Base-by-base conservation (phyloP, 2,329 filamentous ascomycete species). In the Nemania serpens region DNA sequence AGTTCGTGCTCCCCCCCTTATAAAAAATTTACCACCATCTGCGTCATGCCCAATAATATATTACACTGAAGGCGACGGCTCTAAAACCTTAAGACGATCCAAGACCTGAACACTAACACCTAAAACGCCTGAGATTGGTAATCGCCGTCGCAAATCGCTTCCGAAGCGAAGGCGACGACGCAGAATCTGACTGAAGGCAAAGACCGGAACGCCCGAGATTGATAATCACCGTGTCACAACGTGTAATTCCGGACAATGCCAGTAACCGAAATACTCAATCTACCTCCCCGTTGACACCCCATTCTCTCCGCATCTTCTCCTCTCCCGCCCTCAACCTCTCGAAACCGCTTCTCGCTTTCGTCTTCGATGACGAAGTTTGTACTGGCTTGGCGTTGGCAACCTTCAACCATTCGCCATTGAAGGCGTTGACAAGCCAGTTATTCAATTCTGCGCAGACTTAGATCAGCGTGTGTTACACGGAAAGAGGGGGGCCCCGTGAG, bases 341-440 rank as follows among this genome's bases (percentile, higher is more conserved):
- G 4, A 63, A 54, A 15, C 68, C 65, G 25, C 65, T 66, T 58
- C 68, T 69, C 18, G 61, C 64, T 49, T 68, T 70, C 6, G 29
- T 52, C 25, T 49, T 53, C 6, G 59, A 59, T 10, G 66, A 41
- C 11, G 22, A 5, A 2, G 83, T 82, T 66, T 81, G 59, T 15
- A 55, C 55, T 2, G 84, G 84, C 67, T 81, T 81, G 1, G 84
- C 79, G 53, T 83, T 64, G 11, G 74, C 70, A 13, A 86, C 73
- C 74, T 84, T 86, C 61, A 94, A 80, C 92, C 94, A 98, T 75
- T 97, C 93, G 53, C 95, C 95, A 69, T 98, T 98, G 75, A 99
- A 99, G 1, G 95, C 95, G 74, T 97, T 98, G 73, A 97, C 85
- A 56, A 99, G 86, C 94, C 94, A 99, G 74, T 91, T 93, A 59